Base-by-base conservation (phyloP, 2,329 filamentous ascomycete genomes). In the Metarhizium anisopliae region DNA sequence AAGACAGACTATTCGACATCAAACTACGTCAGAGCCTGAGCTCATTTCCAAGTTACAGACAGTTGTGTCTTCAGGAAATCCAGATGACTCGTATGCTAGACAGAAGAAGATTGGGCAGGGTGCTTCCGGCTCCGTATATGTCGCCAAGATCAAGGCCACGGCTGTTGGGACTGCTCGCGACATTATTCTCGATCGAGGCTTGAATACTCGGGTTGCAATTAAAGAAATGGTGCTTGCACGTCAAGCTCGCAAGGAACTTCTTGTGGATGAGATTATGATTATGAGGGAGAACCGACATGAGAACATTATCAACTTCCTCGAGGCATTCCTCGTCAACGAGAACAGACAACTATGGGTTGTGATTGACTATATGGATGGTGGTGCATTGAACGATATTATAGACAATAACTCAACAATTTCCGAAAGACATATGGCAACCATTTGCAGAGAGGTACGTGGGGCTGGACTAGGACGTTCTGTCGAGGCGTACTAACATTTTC, bases 311-410 rank as follows among this genome's bases (percentile, higher is more conserved):
- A 97, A 97, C 74, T 97, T 95, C 75, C 76, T 97, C 43, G 93
- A 97, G 64, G 92, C 92, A 2, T 97, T 96, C 78, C 76, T 97
- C 67, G 89, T 93, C 66, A 95, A 96, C 70, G 91, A 93, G 71
- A 90, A 89, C 66, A 83, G 88, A 55, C 93, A 97, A 71, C 80
- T 97, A n/a, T 97, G 93, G 93, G 90, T 97, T 16, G 92, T 97
- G 52, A 95, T 97, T 93, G 93, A 97, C 75, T 97, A 91, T 66
- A 97, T 97, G 93, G 93, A 97, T 74, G 93, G 93, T 65, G 93
- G 93, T 74, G 90, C 93, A 60, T 76, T 97, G 71, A 97, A 93
- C 1, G 93, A 97, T 77, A 90, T 97, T 58, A 97, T 97, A 72
- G 93, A 97, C 73, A 96, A 96, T 75, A 97, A 96, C 72, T 82